Evolutionary conservation across 2,329 filamentous ascomycete genomes (phyloP), one percentile per base, ranked within the genome.

Genomic region (Curvularia spicifera): DNA sequence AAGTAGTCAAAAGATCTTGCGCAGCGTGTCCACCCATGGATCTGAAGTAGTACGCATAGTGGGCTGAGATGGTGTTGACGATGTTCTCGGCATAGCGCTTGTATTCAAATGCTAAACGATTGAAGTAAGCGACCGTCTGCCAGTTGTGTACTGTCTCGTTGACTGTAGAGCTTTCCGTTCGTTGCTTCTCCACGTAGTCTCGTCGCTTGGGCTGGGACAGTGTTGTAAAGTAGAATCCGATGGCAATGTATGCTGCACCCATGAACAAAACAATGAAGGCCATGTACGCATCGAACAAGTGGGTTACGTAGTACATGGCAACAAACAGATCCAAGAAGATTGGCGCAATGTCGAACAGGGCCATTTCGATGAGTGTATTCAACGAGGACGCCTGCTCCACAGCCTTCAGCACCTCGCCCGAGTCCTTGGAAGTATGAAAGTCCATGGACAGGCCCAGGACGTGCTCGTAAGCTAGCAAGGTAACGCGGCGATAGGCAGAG

Each of bases 401-500:
- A 3, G 87, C 84, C 61, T 86, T 84, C 71, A 87, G 85, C 0
- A 91, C 79, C 60, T 89, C 85, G 1, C 86, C 87, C 1, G 86
- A 87, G 53, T 85, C 82, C 62, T 89, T 88, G 49, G 83, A 82
- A 18, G 86, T 85, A 69, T 91, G 89, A 53, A 90, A 91, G 60
- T 90, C 87, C 78, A 88, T 88, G 0, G 87, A 88, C 0, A 91
- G 79, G n/a, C 79, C 80, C 82, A 91, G 87, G 33, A 91, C 82
- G 57, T 91, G 88, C 56, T 83, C 81, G 70, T 90, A 91, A 0
- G 87, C 84, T 2, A 85, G 81, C 1, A 83, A 83, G 10, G 82
- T 84, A 46, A 91, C 81, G 18, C 82, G 80, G 47, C 82, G 79
- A 61, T 87, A 86, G 0, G 84, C 82, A 60, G 83, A 84, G 56